Base-by-base conservation (phyloP, 139 green algal species). In the Chlorella sorokiniana region DNA sequence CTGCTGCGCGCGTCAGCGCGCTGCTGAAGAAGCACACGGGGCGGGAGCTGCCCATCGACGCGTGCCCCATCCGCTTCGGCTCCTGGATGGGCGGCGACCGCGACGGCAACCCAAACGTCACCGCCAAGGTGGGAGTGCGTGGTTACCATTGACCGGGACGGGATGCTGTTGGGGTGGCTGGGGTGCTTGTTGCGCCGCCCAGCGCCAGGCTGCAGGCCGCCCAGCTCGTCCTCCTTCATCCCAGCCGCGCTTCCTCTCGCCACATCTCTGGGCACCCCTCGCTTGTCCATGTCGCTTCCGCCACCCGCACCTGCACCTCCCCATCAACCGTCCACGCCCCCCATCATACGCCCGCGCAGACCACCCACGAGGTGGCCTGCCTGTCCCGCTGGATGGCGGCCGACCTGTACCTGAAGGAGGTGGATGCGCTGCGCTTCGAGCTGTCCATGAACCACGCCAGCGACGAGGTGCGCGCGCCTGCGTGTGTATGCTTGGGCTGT, bases 31-130 rank as follows among this genome's bases (percentile, higher is more conserved):
- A 94, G 89, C 87, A 96, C 86, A 97, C 94, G 1, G 86, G 91
- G 2, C 67, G 87, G 4, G 91, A 95, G 77, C 89, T 98, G 81
- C 95, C 95, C 10, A 89, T 98, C 25, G 85, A 91, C 54, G 81
- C 88, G 25, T 88, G 84, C 37, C 90, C 93, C 73, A 88, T 98
- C 67, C 90, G 78, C 71, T 94, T 92, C 82, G 86, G 84, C n/a
- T 96, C 86, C 51, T 99, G 96, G 96, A 99, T 99, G 96, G 96
- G 96, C 18, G 96, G 96, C 25, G 96, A 99, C 88, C 84, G 96
- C 0, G 94, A 98, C 69, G 94, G 95, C 68, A 98, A 99, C 91
- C 95, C 96, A 72, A 95, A 95, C 84, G 96, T 99, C 22, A 98
- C 92, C 4, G 83, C 93, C 51, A 88, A 91, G 78, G 90, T 90